Evolutionary conservation across 1,284 basidiomycete species (phyloP).

Genomic region (Crepidotus sp.): DNA sequence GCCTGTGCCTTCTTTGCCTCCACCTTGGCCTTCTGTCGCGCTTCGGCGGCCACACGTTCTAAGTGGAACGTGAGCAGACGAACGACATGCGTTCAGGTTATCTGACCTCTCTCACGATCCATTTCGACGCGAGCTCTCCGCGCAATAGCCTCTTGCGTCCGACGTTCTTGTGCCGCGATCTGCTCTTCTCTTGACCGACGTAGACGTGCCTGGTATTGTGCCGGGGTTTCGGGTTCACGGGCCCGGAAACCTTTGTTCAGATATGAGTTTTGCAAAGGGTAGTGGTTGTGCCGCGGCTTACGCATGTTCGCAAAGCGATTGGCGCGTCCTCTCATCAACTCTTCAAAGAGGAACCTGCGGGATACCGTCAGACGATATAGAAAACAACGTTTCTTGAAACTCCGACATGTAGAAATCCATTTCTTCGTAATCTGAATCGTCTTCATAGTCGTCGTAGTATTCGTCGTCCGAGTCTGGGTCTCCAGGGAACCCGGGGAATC

Average conservation of each 20-base stretch:
- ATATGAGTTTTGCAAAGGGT: slow-evolving; percentile 24
- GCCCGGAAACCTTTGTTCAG: not conserved
- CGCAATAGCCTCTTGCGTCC: slow-evolving; percentile 34
- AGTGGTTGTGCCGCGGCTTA: slow-evolving; percentile 21
- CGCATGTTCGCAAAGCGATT: slow-evolving; percentile 23
- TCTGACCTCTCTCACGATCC: slow-evolving; percentile 45
- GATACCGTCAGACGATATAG: not conserved
- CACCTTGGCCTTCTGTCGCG: slow-evolving; percentile 47
- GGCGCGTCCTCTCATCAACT: slow-evolving; percentile 33
- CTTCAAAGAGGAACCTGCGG: slow-evolving; percentile 40
- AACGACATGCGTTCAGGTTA: slow-evolving; percentile 8
- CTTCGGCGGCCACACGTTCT: slow-evolving; percentile 47
- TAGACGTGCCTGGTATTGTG: slow-evolving; percentile 45
- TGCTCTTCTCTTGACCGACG: slow-evolving; percentile 43
- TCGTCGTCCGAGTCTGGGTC: slow-evolving; percentile 29
- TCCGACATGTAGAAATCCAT: slow-evolving; percentile 37
- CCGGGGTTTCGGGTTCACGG: slow-evolving; percentile 32
- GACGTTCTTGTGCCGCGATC: slow-evolving; percentile 41
- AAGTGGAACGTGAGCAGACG: slow-evolving; percentile 19
- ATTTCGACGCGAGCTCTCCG: slow-evolving; percentile 38
- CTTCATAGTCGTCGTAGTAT: slow-evolving; percentile 27
- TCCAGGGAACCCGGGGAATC: slow-evolving; percentile 20
- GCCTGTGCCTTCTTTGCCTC: slow-evolving; percentile 47
- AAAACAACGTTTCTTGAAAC: not conserved
- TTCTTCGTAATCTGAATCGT: slow-evolving; percentile 26